Percentiles rank a stretch among this genome's conserved stretches.
phyloP scores from a whole-genome alignment of 805 yeast species.

The Zygosaccharomyces lentus region DNA sequence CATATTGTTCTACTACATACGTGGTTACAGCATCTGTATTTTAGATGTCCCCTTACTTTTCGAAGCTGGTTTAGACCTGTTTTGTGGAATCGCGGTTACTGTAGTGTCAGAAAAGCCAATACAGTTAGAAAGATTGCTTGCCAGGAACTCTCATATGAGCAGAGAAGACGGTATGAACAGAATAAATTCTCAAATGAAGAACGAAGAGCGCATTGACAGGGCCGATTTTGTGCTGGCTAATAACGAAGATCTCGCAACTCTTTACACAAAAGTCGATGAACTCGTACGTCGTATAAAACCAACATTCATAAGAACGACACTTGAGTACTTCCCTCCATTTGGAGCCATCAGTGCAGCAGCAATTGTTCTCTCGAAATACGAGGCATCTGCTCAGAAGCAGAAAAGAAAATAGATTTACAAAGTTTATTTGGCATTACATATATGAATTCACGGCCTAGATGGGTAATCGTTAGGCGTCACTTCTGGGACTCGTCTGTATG shows the following conservation, averaged over 20 bases:
- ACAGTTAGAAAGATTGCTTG: slow-evolving; percentile 60
- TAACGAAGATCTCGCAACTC: slow-evolving; percentile 41
- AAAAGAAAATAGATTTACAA: slow-evolving; percentile 12
- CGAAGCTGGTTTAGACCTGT: slow-evolving; percentile 64
- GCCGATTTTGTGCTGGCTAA: slow-evolving; percentile 73
- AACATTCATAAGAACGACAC: slow-evolving; percentile 22
- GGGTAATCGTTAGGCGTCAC: slow-evolving; percentile 30
- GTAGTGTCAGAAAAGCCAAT: slow-evolving; percentile 55
- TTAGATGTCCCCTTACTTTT: slow-evolving; percentile 88
- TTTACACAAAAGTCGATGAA: slow-evolving; percentile 42
- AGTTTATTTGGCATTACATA: slow-evolving; percentile 8
- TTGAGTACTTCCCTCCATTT: slow-evolving; percentile 42
- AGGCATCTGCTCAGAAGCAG: slow-evolving; percentile 10
- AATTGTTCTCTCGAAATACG: slow-evolving; percentile 24
- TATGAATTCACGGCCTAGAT: slow-evolving; percentile 18
- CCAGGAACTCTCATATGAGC: slow-evolving; percentile 64
- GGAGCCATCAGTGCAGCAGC: slow-evolving; percentile 35
- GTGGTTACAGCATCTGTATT: slow-evolving; percentile 56
- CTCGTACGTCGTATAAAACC: slow-evolving; percentile 42
- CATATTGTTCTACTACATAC: slow-evolving; percentile 53
- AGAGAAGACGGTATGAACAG: slow-evolving; percentile 66
- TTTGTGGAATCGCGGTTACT: slow-evolving; percentile 69
- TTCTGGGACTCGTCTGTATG: slow-evolving; percentile 35
- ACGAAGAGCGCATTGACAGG: slow-evolving; percentile 48
- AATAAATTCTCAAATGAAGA: slow-evolving; percentile 71